phyloP scores from a whole-genome alignment of 345 rosid species.

The Brassica juncea region DNA sequence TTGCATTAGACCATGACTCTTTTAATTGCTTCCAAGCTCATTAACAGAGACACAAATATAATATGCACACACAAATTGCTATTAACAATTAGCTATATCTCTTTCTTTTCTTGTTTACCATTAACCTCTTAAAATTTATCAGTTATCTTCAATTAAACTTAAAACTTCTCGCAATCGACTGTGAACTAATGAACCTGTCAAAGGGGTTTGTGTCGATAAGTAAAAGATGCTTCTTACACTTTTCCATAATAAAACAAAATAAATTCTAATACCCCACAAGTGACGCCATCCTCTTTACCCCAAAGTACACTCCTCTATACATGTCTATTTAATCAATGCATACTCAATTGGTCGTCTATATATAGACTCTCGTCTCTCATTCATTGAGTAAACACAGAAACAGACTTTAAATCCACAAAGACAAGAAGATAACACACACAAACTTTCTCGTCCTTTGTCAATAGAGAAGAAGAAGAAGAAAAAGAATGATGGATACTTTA shows the following conservation, averaged over 20 bases:
- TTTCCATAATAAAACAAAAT: not conserved
- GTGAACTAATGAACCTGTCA: not conserved
- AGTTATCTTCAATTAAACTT: not conserved
- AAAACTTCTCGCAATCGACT: not conserved
- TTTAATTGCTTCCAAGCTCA: not conserved
- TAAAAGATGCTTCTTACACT: not conserved
- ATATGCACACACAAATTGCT: not conserved
- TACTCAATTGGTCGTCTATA: constrained; percentile 28
- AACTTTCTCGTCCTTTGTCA: not conserved
- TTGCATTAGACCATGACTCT: not conserved
- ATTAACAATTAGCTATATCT: not conserved
- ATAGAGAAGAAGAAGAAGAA: not conserved
- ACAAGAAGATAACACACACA: constrained; percentile 13
- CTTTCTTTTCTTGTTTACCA: not conserved
- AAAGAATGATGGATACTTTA: constrained; percentile 29
- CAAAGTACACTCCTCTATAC: constrained; percentile 31
- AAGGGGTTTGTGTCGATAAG: not conserved
- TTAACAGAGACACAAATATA: not conserved
- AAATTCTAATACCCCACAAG: constrained; percentile 17
- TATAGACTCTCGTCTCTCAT: constrained; percentile 10
- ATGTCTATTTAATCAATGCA: not conserved
- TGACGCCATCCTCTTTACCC: constrained; percentile 29
- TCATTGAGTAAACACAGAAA: not conserved
- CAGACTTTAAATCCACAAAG: not conserved
- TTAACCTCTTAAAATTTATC: not conserved